Evolutionary conservation across 495 filamentous ascomycete species (phyloP).

Genomic region (Chaetomium tenue): DNA sequence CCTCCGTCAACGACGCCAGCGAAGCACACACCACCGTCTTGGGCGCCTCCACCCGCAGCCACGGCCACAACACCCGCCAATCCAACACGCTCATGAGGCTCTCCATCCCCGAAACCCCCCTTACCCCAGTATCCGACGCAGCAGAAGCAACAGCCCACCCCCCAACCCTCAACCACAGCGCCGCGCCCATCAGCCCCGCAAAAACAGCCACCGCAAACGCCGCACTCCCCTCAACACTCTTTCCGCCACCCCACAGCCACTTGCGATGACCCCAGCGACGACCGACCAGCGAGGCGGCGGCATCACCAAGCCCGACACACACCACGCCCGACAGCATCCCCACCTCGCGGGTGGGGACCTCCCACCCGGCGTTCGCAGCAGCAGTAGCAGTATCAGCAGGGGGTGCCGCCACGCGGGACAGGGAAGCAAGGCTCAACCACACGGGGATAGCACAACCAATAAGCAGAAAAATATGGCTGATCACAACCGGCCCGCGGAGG

Average conservation of each 20-base stretch:
- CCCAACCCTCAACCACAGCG: constrained; percentile 70
- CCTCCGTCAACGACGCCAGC: constrained; percentile 87
- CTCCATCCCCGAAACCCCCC: constrained; percentile 25
- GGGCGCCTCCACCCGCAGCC: constrained; percentile 43
- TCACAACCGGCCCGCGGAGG: constrained; percentile 86
- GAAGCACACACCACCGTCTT: constrained; percentile 69
- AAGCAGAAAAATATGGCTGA: constrained; percentile 92
- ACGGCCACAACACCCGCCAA: constrained; percentile 26
- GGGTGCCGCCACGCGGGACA: constrained; percentile 51
- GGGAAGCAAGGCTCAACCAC: constrained; percentile 78
- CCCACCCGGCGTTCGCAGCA: constrained; percentile 66
- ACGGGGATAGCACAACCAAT: constrained; percentile 94
- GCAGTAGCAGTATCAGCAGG: not conserved
- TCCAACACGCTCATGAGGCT: constrained; percentile 20
- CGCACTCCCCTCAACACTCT: constrained; percentile 85
- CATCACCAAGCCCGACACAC: constrained; percentile 93
- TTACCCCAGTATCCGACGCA: constrained; percentile 27
- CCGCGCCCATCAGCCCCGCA: constrained; percentile 66
- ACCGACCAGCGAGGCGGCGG: constrained; percentile 88
- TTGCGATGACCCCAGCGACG: constrained; percentile 81
- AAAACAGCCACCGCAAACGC: constrained; percentile 83
- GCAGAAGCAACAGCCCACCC: constrained; percentile 56
- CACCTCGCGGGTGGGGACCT: constrained; percentile 65
- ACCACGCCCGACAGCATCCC: constrained; percentile 88
- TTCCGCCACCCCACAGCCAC: constrained; percentile 96